Conservation (phyloP, 208 protist species). For the Leishmania gerbilli region DNA sequence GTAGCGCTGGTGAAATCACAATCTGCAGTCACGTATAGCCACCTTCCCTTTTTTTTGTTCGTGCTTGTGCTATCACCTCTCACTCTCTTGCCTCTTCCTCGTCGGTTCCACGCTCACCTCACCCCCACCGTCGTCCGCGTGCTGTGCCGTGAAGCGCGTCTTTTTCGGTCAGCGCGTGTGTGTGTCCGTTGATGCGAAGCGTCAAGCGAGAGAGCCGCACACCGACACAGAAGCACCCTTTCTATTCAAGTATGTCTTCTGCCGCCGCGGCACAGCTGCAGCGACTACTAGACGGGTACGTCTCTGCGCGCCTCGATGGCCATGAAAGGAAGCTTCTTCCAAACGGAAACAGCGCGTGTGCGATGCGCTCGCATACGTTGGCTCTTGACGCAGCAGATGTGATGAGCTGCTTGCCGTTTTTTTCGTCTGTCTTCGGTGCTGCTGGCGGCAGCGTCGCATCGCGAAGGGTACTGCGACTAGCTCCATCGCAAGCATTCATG, state of each 20-base stretch:
- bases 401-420: constrained; percentile 35
- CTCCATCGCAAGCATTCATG: not conserved
- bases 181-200: not conserved
- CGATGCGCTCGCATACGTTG: constrained; percentile 37
- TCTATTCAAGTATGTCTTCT: constrained; percentile 6
- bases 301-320: constrained; percentile 14
- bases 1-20: not conserved
- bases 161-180: not conserved
- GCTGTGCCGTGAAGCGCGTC: not conserved
- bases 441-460: not conserved
- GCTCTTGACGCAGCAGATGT: constrained; percentile 42
- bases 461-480: not conserved
- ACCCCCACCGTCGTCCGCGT: not conserved
- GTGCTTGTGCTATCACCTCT: not conserved
- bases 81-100: not conserved
- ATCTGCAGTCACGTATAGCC: not conserved
- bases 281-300: constrained; percentile 32
- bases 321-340: constrained; percentile 26
- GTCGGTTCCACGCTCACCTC: not conserved
- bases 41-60: not conserved
- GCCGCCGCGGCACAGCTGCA: constrained; percentile 30
- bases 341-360: constrained; percentile 14
- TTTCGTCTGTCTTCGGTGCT: not conserved
- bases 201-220: not conserved
- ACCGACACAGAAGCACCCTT: not conserved